Evolutionary conservation across 495 filamentous ascomycete species (phyloP).

Genomic region (Tetracladium setigerum): DNA sequence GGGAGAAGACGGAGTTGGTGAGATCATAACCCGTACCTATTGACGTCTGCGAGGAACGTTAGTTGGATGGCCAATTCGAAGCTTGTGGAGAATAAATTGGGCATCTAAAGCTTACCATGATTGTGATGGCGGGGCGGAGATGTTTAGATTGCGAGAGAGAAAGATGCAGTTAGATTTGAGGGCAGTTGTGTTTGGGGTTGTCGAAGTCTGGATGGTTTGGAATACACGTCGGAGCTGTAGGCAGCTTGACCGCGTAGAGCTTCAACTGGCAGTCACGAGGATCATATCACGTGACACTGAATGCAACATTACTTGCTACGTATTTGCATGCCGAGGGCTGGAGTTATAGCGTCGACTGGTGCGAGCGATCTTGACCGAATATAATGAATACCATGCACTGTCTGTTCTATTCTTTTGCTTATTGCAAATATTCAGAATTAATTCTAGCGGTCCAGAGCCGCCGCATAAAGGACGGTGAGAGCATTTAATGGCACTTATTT

Average conservation of each 20-base stretch:
- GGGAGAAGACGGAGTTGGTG: conserved; percentile 97
- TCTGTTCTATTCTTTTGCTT: no score
- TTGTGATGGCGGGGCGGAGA: conserved; percentile 3
- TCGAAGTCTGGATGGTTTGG: conserved; percentile 12
- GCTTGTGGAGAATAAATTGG: neutral
- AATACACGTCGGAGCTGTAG: conserved; percentile 14
- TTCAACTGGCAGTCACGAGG: neutral
- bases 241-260: conserved; percentile 8
- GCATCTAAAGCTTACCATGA: conserved; percentile 24
- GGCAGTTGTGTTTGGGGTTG: neutral
- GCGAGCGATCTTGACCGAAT: no score
- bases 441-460: no score
- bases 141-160: conserved; percentile 1
- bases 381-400: no score
- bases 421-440: no score
- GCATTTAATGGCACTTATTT: no score
- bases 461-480: no score
- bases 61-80: conserved; percentile 6
- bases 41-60: conserved; percentile 60
- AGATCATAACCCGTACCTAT: conserved; percentile 99
- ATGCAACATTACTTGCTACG: no score
- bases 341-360: no score
- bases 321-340: no score
- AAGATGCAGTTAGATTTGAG: conserved; percentile 4
- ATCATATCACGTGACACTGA: neutral